Evolutionary conservation across 495 filamentous ascomycete species (phyloP).

Genomic region (Astrothelium subdiscretum): DNA sequence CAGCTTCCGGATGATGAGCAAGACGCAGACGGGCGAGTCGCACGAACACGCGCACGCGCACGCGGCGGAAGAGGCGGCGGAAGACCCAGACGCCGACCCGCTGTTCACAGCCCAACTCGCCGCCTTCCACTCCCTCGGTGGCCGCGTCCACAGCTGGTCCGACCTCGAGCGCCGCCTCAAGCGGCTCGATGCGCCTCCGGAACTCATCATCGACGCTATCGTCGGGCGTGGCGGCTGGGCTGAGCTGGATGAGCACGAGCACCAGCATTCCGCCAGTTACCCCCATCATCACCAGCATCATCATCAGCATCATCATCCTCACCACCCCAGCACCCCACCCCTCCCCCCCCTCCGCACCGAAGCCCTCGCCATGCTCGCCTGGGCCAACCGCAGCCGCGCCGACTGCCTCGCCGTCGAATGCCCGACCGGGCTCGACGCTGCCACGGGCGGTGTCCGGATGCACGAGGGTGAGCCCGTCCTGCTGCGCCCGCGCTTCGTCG

Average conservation of each 20-base stretch:
- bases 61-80: conserved; percentile 4
- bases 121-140: conserved; percentile 63
- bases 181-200: conserved; percentile 48
- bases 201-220: conserved; percentile 79
- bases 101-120: conserved; percentile 34
- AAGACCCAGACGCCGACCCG: not conserved
- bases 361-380: conserved; percentile 72
- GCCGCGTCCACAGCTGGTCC: conserved; percentile 38
- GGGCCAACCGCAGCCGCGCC: conserved; percentile 73
- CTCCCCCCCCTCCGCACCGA: conserved; percentile 31
- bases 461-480: conserved; percentile 62
- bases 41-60: too few species aligned
- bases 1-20: too few species aligned
- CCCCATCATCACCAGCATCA: too few species aligned
- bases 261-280: too few species aligned
- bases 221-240: conserved; percentile 76
- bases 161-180: conserved; percentile 37
- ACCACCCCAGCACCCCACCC: too few species aligned
- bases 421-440: conserved; percentile 74
- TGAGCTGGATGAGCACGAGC: conserved; percentile 40
- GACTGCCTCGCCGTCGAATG: conserved; percentile 73
- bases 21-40: not conserved
- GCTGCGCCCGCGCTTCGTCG: conserved; percentile 62
- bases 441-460: conserved; percentile 48
- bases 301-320: too few species aligned